Base-by-base conservation (phyloP, 148 eudicot species). In the Persicaria maculosa region DNA sequence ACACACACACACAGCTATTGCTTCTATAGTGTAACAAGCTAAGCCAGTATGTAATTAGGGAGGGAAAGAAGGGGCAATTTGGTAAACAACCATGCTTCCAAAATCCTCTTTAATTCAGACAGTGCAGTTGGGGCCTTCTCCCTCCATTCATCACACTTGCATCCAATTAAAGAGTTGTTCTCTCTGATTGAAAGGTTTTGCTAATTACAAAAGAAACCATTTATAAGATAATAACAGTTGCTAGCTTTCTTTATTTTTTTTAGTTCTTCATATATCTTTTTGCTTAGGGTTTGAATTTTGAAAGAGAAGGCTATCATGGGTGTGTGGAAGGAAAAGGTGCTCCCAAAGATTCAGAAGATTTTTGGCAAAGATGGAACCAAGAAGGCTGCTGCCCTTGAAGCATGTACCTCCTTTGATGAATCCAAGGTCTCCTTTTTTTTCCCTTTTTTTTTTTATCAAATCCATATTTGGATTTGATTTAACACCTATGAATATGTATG, bases 291-390 rank as follows among this genome's bases (percentile, higher is more conserved):
- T 45, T 70, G 25, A 17, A 40, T 70, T 31, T 31, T 45, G 53
- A 70, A 70, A 70, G 73, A 70, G 14, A 17, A 22, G 4, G 10
- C 4, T 1, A 14, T 5, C 4, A 84, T 81, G 93, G 90, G 86
- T 64, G 86, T 85, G 58, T 93, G 96, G 97, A 90, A 90, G 83
- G 75, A 86, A 44, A 93, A 86, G 79, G 86, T 89, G 55, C 77
- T 88, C 17, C 91, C 97, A 2, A 89, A 81, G 84, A 77, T 93
- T 68, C 87, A 93, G 84, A 90, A 93, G 79, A 84, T 83, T 64
- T 84, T 92, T 45, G 96, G 88, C 43, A 86, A 81, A 71, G 86
- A 85, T 75, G 72, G 64, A 43, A 50, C 79, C 44, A 91, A 89
- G 84, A 91, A 87, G 77, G 76, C 86, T 19, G 90, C 86, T 62